Evolutionary conservation across 2,329 filamentous ascomycete species (phyloP).

Genomic region (Ramichloridium luteum): DNA sequence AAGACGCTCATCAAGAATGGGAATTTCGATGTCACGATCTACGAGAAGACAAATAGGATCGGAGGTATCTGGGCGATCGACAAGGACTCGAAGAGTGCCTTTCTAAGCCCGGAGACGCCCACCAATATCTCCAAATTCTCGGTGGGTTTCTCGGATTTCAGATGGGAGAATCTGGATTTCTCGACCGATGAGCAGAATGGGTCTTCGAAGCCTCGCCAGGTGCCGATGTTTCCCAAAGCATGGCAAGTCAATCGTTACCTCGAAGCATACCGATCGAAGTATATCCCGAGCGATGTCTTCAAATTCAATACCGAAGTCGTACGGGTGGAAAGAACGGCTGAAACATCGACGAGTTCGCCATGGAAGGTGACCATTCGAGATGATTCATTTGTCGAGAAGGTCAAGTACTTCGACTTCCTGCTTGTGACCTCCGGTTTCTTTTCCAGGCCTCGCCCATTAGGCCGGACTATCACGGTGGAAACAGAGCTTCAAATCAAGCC

Average conservation of each 20-base stretch:
- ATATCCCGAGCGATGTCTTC: conserved; percentile 40
- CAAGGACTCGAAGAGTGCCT: conserved; percentile 32
- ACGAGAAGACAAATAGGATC: conserved; percentile 52
- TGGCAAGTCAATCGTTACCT: conserved; percentile 68
- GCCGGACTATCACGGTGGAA: conserved; percentile 32
- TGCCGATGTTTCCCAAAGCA: conserved; percentile 58
- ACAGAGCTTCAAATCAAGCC: conserved; percentile 28
- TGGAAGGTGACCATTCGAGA: conserved; percentile 16
- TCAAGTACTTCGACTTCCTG: conserved; percentile 52
- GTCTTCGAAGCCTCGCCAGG: conserved; percentile 18
- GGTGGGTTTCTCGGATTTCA: conserved; percentile 48
- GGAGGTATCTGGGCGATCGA: conserved; percentile 64
- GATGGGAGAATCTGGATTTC: conserved; percentile 1
- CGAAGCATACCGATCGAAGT: conserved; percentile 48
- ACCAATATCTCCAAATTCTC: conserved; percentile 69
- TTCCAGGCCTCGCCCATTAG: conserved; percentile 45
- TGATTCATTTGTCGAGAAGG: conserved; percentile 8
- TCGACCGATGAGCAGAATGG: not conserved
- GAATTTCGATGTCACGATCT: conserved; percentile 56
- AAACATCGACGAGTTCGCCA: not conserved
- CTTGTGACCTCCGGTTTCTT: conserved; percentile 69
- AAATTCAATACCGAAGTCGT: conserved; percentile 28
- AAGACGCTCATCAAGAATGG: conserved; percentile 56
- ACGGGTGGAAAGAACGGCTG: conserved; percentile 6
- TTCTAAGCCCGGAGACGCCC: conserved; percentile 47